Evolutionary conservation across 2,329 filamentous ascomycete genomes (phyloP).

Genomic region (Aspergillus hiratsukae): DNA sequence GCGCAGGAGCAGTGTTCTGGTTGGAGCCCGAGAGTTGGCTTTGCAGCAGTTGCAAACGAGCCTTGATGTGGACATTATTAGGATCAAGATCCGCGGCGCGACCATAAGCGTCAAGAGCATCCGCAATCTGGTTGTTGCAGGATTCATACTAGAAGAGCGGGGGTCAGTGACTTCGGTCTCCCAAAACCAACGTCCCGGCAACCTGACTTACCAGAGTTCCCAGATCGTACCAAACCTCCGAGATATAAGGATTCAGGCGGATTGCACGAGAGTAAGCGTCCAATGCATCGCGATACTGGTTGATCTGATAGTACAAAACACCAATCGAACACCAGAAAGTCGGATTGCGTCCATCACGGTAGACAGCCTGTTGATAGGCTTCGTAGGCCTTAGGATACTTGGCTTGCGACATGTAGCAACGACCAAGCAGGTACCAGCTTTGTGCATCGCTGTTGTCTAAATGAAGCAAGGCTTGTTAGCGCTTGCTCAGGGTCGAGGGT

Average conservation of each 20-base stretch:
- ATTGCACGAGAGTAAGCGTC: constrained; percentile 98
- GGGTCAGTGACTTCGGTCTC: constrained; percentile 1
- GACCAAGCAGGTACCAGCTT: constrained; percentile 95
- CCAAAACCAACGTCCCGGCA: neutral
- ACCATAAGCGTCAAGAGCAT: constrained; percentile 93
- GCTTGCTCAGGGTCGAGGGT: constrained; percentile 1
- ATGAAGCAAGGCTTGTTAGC: constrained; percentile 4
- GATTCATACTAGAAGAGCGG: constrained; percentile 71
- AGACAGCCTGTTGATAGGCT: constrained; percentile 97
- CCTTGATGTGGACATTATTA: constrained; percentile 91
- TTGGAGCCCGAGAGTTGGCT: constrained; percentile 66
- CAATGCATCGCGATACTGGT: constrained; percentile 95
- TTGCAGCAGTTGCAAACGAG: constrained; percentile 81
- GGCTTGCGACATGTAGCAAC: constrained; percentile 99
- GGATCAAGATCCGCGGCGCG: constrained; percentile 93
- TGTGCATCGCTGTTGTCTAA: constrained; percentile 90
- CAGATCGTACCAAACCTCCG: constrained; percentile 98
- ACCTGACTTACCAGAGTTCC: constrained; percentile 74
- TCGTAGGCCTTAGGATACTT: constrained; percentile 99
- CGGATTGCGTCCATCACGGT: constrained; percentile 93
- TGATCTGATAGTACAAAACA: constrained; percentile 98
- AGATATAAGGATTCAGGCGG: constrained; percentile 94
- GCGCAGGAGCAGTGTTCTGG: constrained; percentile 72
- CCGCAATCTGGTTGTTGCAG: constrained; percentile 96
- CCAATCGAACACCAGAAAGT: constrained; percentile 99